A percentile compares a stretch with the other conserved stretches of the same genome.
These are phyloP conservation scores for Rhododendron mucronatum DNA, from an alignment of 148 eudicot genomes.

Conservation along the genomic window DNA sequence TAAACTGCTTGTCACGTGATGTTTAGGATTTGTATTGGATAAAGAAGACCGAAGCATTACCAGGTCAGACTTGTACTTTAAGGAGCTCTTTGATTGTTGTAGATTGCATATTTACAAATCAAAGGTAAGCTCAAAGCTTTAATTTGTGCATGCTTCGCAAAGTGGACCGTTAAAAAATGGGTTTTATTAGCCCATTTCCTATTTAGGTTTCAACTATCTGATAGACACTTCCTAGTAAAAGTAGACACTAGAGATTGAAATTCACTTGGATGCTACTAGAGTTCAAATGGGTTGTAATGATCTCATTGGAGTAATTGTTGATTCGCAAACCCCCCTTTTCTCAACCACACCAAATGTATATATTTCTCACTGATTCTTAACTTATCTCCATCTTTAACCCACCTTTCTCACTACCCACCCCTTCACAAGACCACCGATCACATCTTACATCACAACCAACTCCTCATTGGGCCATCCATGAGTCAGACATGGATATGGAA, in stretches of 20 bases:
- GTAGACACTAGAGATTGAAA: neutral
- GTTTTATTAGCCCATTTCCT: neutral
- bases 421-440: neutral
- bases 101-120: conserved; percentile 69
- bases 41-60: conserved; percentile 84
- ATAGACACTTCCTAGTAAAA: neutral
- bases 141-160: neutral
- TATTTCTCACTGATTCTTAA: neutral
- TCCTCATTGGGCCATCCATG: neutral
- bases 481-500: neutral
- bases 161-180: neutral
- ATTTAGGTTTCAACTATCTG: neutral
- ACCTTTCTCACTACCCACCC: neutral
- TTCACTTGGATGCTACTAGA: neutral
- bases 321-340: neutral
- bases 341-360: neutral
- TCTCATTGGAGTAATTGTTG: neutral
- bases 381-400: neutral
- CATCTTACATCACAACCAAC: neutral
- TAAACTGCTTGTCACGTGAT: conserved; percentile 3
- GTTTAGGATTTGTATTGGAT: conserved; percentile 83
- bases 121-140: conserved; percentile 45
- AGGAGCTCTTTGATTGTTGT: conserved; percentile 67
- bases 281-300: neutral
- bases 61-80: conserved; percentile 82